phyloP scores from a whole-genome alignment of 2,329 filamentous ascomycete species.

The Hortaea werneckii region DNA sequence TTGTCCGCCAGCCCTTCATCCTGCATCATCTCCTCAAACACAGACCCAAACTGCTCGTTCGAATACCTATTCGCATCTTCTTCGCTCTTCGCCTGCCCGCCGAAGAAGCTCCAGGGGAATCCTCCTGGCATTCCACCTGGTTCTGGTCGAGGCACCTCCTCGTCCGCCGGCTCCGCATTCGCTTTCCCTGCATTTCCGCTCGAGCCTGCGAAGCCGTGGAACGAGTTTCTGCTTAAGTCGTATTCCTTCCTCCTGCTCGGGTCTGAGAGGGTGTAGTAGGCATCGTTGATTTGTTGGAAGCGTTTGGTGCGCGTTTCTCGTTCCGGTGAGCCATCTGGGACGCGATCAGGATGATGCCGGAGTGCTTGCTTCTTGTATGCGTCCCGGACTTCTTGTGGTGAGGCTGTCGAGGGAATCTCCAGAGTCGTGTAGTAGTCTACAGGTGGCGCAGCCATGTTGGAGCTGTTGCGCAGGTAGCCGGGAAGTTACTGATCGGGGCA shows the following conservation, averaged over 20 bases:
- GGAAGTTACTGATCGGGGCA: no score
- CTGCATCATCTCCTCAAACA: conserved; percentile 45
- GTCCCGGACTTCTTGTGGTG: conserved; percentile 74
- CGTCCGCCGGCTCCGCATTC: conserved; percentile 36
- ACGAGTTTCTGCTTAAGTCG: conserved; percentile 56
- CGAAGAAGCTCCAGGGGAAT: conserved; percentile 70
- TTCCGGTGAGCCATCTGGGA: conserved; percentile 73
- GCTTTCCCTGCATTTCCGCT: conserved; percentile 18
- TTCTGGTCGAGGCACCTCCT: conserved; percentile 37
- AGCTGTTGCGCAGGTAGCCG: no score
- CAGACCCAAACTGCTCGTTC: conserved; percentile 73
- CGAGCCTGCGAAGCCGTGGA: conserved; percentile 41
- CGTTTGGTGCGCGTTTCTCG: conserved; percentile 69
- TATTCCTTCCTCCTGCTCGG: conserved; percentile 68
- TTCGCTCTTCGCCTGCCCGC: conserved; percentile 36
- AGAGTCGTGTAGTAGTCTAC: conserved; percentile 23
- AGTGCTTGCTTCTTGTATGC: conserved; percentile 93
- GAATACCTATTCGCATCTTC: conserved; percentile 41
- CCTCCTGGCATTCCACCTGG: conserved; percentile 32
- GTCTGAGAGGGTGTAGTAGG: conserved; percentile 86
- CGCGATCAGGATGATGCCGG: conserved; percentile 88
- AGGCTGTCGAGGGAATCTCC: conserved; percentile 51
- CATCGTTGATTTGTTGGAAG: conserved; percentile 87
- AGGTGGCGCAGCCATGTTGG: conserved; percentile 4
- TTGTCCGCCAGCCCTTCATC: conserved; percentile 59